Evolutionary conservation across 2,329 filamentous ascomycete species (phyloP), one percentile per base, ranked within the genome.

Genomic region (Sclerotinia nivalis): DNA sequence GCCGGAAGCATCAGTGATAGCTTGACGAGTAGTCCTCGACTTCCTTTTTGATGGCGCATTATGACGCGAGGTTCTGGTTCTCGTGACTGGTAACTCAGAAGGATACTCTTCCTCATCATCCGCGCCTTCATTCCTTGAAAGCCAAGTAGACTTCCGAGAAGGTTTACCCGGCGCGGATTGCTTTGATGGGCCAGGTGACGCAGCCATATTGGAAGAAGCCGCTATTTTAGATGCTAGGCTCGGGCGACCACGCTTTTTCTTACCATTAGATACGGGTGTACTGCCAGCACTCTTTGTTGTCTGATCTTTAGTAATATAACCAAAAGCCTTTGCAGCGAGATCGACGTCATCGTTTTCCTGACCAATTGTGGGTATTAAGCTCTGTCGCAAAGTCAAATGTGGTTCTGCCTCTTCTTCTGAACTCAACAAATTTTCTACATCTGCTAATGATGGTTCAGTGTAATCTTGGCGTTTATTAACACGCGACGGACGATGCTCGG

Each of bases 101-200:
- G 22, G 15, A 28, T 64, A 31, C 10, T 64, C 71, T 18, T 68
- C 70, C 8, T 66, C 69, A 22, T 55, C 45, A 66, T 75, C 70
- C 49, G 71, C 58, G 5, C 72, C 74, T 64, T 76, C 72, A 45
- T 75, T 77, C 18, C 74, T 72, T 47, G 74, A 71, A 65, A 77
- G 73, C 76, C 76, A 77, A 54, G 69, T 72, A 18, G 75, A 77
- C 49, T 74, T 75, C 37, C 75, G 73, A 31, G 71, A 70, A 60
- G 73, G 69, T 66, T 74, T 75, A 40, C 68, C 72, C 15, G 71
- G 68, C 52, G 72, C 73, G 28, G 71, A 62, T 28, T n/a, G 67
- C 56, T 18, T 66, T 20, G 20, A 64, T 37, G 20, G 28, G n/a
- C n/a, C 47, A 49, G 61, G 45, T 9, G 68, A 43, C 4, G 43